Percentiles rank a stretch among this genome's conserved stretches.
These are phyloP conservation scores for Stentor coeruleus DNA, from an alignment of 73 alveolate genomes.

Conservation along the genomic window DNA sequence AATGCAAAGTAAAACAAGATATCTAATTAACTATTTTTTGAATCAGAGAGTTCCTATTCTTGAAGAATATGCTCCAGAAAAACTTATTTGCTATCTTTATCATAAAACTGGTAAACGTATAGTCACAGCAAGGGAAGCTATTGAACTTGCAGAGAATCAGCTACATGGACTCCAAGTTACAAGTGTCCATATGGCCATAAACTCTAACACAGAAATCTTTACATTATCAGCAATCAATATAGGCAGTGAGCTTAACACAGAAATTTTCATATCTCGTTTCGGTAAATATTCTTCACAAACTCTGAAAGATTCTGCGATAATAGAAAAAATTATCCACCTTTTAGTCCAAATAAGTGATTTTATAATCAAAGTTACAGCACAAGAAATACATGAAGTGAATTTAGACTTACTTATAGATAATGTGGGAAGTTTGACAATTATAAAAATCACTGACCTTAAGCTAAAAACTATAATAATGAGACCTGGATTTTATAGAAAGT, in stretches of 20 bases:
- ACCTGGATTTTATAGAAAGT: not conserved
- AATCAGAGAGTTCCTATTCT: conserved; percentile 17
- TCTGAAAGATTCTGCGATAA: not conserved
- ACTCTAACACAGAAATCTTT: not conserved
- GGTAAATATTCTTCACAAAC: not conserved
- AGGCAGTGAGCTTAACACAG: not conserved
- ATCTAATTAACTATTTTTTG: not conserved
- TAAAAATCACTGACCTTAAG: not conserved
- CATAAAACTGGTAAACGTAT: not conserved
- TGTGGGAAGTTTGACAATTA: not conserved
- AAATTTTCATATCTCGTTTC: not conserved
- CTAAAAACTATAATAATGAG: not conserved
- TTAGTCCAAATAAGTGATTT: not conserved
- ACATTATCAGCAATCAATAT: not conserved
- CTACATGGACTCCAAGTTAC: conserved; percentile 10
- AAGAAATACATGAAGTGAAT: not conserved
- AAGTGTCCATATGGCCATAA: conserved; percentile 23
- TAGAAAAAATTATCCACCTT: not conserved
- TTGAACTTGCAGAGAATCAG: conserved; percentile 13
- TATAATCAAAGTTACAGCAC: not conserved
- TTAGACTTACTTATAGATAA: not conserved
- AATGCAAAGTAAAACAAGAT: not conserved
- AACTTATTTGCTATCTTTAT: not conserved
- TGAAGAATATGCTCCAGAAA: conserved; percentile 18
- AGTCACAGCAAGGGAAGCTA: conserved; percentile 1